Base-by-base conservation (phyloP, 1,284 basidiomycete genomes). In the Mycena citricolor region DNA sequence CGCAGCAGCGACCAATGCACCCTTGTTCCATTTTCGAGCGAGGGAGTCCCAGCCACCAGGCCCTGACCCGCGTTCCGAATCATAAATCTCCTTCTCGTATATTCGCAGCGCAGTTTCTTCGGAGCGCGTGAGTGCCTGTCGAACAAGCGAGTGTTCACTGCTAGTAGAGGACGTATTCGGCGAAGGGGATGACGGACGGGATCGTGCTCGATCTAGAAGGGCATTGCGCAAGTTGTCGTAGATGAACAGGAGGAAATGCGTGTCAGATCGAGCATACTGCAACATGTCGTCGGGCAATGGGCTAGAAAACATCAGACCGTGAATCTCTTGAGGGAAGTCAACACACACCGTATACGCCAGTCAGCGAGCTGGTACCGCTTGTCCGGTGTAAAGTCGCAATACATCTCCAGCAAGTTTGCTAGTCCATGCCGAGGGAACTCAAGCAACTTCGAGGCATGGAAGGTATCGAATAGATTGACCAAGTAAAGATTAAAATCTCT, bases 311-410 rank as follows among this genome's bases (percentile, higher is more conserved):
- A 36, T 54, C 13, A 52, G 17, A 40, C 2, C 23, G n/a, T 16
- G 31, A 24, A 16, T 31, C 13, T 22, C 16, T 24, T 5, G 4
- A 16, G 16, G 21, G 21, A 38, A 10, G 38, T 28, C 4, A 29
- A 32, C 12, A 43, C 74, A 19, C 45, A 85, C 85, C 89, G 78
- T 56, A 97, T 91, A 20, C 95, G 82, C 95, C 95, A 99, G 64
- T 99, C 95, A 8, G 95, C 95, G 13, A 94, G 72, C 62, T 98
- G 95, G 61, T 94, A 98, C 16, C 90, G 80, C 67, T 99, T 99
- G 69, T 99, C 95, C 0, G 95, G 81, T n/a, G 79, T 77, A 59
- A 94, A 94, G 57, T 90, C 81, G 60, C 90, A 94, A 60, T 93
- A 98, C 68, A 87, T 85, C 57, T 86, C 79, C n/a, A 99, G 76